Evolutionary conservation across 2,329 filamentous ascomycete species (phyloP), one percentile per base, ranked within the genome.

Genomic region (Aspergillus puulaauensis): DNA sequence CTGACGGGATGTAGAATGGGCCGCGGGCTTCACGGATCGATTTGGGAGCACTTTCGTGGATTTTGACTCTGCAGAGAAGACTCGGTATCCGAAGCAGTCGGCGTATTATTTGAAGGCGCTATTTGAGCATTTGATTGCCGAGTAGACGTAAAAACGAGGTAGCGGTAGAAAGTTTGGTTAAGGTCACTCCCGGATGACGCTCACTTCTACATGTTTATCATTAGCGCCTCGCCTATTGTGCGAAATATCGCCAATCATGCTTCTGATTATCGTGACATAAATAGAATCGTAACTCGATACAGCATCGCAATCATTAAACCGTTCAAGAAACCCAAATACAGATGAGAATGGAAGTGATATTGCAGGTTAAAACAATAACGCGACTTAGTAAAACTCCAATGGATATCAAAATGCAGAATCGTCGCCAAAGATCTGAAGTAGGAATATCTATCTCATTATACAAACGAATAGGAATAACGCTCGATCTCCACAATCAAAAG

Each of bases 31-130:
- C 72, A 85, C 88, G 75, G 92, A 90, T 48, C 83, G 90, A 45
- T 93, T 93, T 68, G 90, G 90, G 41, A 88, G 90, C 58, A 89
- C 86, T 4, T 92, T 82, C 70, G 89, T 93, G 54, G 89, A 93
- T 75, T 93, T 91, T 70, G 66, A 84, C 64, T 83, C 89, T 58
- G 86, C 85, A 24, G 89, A 92, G 79, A 89, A 86, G 78, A 82
- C 61, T 17, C 65, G 90, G 33, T 82, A 86, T 66, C 86, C 90
- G 31, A 93, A 93, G 82, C 89, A 91, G 83, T 92, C 89, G 71
- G 90, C 89, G 21, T 83, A 81, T 73, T 82, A 83, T 68, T 80
- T 93, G 64, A 84, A 86, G 65, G 81, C 83, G 56, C 78, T 91
- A 60, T 91, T 93, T 70, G 85, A 86, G 49, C 81, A 80, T 65